Evolutionary conservation across 805 yeast species (phyloP), one percentile per base, ranked within the genome.

Genomic region (Metschnikowia cubensis): DNA sequence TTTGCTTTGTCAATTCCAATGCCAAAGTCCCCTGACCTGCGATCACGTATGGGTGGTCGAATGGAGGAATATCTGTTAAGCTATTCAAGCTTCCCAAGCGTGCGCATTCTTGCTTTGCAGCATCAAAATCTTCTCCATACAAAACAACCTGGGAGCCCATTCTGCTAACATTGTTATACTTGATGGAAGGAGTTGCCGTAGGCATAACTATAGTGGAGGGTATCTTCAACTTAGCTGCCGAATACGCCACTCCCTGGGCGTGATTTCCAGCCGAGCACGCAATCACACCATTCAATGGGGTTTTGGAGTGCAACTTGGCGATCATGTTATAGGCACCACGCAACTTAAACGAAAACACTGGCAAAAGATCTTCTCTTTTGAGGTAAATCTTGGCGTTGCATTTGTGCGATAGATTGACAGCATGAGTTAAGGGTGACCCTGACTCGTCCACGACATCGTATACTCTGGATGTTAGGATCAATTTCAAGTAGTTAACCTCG

Each of bases 1-100:
- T 78, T 71, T 94, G 99, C 66, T 97, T 82, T 49, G 94, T 72
- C 22, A 94, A 73, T 69, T 94, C 99, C 81, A 91, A 80, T 3
- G 96, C 99, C 54, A 92, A 85, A 22, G 99, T 94, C 52, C 98
- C 99, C 69, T 94, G 99, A 21, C 99, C 99, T 7, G 99, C 99
- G 69, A 94, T 89, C 56, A 94, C 97, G 59, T 85, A 89, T 1
- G 99, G 99, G 63, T 94, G 97, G 64, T 94, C 96, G 65, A 94
- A 94, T 0, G 99, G 99, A n/a, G 99, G 99, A 41, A 94, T 87
- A 60, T 89, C 86, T 5, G 94, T 87, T 60, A 89, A 74, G 13
- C 89, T 90, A 51, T 89, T 79, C 61, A 84, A 82, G 31, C 71
- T 70, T 25, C 86, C 71, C 48, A 94, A 71, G 50, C 96, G 74